Evolutionary conservation across 345 rosid genomes (phyloP).

Genomic region (Combretum micranthum): DNA sequence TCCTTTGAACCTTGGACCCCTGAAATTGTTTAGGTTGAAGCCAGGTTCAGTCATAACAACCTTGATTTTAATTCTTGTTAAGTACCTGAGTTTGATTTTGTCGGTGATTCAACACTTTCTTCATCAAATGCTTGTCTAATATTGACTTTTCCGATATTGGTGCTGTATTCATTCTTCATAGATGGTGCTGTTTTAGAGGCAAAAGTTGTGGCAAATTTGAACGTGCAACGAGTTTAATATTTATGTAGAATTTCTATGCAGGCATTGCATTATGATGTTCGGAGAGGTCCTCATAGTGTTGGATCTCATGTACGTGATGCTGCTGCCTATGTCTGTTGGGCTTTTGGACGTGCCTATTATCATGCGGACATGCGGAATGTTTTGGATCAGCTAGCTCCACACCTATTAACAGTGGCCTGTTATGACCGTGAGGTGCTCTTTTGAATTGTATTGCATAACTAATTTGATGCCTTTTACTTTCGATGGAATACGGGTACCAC

Average conservation of each 20-base stretch:
- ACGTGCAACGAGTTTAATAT: constrained; percentile 11
- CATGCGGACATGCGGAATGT: constrained; percentile 77
- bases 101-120: no score
- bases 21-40: no score
- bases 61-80: no score
- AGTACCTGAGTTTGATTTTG: no score
- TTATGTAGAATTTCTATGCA: constrained; percentile 15
- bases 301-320: constrained; percentile 99
- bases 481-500: no score
- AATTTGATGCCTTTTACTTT: no score
- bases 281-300: constrained; percentile 97
- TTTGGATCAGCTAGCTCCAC: constrained; percentile 81
- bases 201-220: constrained; percentile 4
- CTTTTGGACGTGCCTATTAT: constrained; percentile 94
- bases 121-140: no score
- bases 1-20: no score
- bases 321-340: constrained; percentile 99
- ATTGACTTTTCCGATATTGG: no score
- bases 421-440: constrained; percentile 87
- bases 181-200: no score
- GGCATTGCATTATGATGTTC: constrained; percentile 96
- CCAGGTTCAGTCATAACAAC: no score
- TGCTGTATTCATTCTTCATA: no score
- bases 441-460: background rate
- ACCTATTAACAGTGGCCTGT: constrained; percentile 79